phyloP scores from a whole-genome alignment of 164 flowering plant genomes.

The Chimonanthus salicifolius region DNA sequence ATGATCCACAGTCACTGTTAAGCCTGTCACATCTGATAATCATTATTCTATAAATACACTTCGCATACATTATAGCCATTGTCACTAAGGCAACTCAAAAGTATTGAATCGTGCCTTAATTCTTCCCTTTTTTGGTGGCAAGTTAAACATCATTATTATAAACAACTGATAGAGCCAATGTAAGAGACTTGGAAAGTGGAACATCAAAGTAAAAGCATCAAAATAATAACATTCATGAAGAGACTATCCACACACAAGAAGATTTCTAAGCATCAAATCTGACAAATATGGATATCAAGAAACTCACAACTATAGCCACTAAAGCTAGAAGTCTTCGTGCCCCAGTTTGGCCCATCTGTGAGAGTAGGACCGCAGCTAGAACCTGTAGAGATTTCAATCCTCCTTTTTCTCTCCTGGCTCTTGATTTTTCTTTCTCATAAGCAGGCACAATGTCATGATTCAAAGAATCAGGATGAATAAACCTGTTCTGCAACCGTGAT shows the following conservation, averaged over 20 bases:
- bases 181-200: not conserved
- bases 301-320: slow-evolving; percentile 67
- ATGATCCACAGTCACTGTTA: too few species aligned
- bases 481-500: slow-evolving; percentile 35
- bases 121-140: too few species aligned
- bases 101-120: too few species aligned
- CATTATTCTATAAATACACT: too few species aligned
- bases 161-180: not conserved
- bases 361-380: slow-evolving; percentile 69
- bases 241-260: not conserved
- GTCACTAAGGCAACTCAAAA: too few species aligned
- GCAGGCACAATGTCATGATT: slow-evolving; percentile 32
- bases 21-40: too few species aligned
- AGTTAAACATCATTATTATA: too few species aligned
- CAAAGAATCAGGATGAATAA: slow-evolving; percentile 26
- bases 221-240: not conserved
- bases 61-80: too few species aligned
- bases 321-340: slow-evolving; percentile 62
- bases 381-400: slow-evolving; percentile 73
- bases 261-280: not conserved
- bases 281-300: slow-evolving; percentile 2
- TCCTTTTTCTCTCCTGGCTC: slow-evolving; percentile 45
- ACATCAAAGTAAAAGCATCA: not conserved
- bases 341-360: slow-evolving; percentile 75
- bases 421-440: slow-evolving; percentile 25